A percentile compares a stretch with the other conserved stretches of the same genome.
Conservation (phyloP, 805 yeast genomes). For the Candida vaughaniae region DNA sequence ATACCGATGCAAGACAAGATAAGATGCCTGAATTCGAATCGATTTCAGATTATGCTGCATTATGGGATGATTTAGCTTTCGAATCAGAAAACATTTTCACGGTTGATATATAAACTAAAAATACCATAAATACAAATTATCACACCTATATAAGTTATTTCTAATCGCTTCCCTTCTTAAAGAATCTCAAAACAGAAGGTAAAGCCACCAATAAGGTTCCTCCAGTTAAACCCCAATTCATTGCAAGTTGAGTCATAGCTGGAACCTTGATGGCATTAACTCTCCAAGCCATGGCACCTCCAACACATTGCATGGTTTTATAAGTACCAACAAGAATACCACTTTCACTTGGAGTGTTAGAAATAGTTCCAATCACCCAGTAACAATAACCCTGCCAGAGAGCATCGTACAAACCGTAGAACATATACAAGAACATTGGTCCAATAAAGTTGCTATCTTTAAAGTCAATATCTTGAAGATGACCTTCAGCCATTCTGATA, state of each 20-base stretch:
- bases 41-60: too few relatives aligned
- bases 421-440: constrained; percentile 59
- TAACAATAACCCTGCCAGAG: constrained; percentile 56
- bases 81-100: too few relatives aligned
- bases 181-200: constrained; percentile 48
- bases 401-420: constrained; percentile 60
- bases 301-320: constrained; percentile 63
- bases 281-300: constrained; percentile 62
- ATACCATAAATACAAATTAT: too few relatives aligned
- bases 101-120: too few relatives aligned
- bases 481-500: constrained; percentile 28
- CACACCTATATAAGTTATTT: too few relatives aligned
- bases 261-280: constrained; percentile 51
- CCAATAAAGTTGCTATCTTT: constrained; percentile 49
- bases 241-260: constrained; percentile 29
- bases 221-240: constrained; percentile 49
- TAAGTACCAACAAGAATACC: constrained; percentile 60
- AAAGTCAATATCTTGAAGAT: constrained; percentile 41
- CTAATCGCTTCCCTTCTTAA: too few relatives aligned
- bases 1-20: too few relatives aligned
- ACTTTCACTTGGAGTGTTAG: constrained; percentile 54
- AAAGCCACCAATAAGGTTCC: constrained; percentile 49
- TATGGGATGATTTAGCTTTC: too few relatives aligned
- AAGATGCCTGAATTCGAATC: too few relatives aligned
- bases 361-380: constrained; percentile 58